Percentiles rank a stretch among this genome's conserved stretches.
Evolutionary conservation across 306 rosid genomes (phyloP).

Genomic region (Cucurbita moschata): DNA sequence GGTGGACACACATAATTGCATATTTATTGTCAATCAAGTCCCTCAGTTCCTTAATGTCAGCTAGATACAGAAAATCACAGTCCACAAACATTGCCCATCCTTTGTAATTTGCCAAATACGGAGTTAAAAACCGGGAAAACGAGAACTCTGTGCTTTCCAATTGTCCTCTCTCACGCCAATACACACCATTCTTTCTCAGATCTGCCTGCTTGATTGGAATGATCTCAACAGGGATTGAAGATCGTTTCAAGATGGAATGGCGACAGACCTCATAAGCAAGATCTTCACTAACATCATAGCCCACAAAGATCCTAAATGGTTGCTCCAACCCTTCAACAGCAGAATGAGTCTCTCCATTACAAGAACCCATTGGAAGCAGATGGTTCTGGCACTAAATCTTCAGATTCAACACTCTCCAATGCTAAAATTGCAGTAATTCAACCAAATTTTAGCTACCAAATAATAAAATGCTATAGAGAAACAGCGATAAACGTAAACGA

Average conservation of each 20-base stretch:
- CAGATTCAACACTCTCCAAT: background rate
- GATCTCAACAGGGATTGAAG: slow-evolving; percentile 56
- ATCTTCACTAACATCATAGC: slow-evolving; percentile 51
- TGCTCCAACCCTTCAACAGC: slow-evolving; percentile 15
- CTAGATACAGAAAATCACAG: slow-evolving; percentile 52
- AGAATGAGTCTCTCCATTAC: slow-evolving; percentile 19
- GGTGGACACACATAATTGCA: slow-evolving; percentile 61
- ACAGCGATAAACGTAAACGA: background rate
- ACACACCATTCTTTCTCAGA: slow-evolving; percentile 36
- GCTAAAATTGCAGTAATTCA: background rate
- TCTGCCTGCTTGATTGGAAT: slow-evolving; percentile 45
- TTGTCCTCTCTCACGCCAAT: slow-evolving; percentile 59
- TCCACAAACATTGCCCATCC: slow-evolving; percentile 76
- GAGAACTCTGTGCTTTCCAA: slow-evolving; percentile 65
- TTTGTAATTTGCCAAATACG: slow-evolving; percentile 32
- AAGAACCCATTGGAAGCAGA: slow-evolving; percentile 32
- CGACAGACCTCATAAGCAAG: slow-evolving; percentile 47
- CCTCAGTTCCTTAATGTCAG: slow-evolving; percentile 46
- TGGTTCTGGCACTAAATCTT: background rate
- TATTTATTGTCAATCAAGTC: slow-evolving; percentile 37
- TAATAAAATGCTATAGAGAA: background rate
- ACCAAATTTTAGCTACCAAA: background rate
- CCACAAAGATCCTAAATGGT: slow-evolving; percentile 49
- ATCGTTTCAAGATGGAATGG: slow-evolving; percentile 37
- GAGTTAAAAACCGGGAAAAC: slow-evolving; percentile 53